These are phyloP conservation scores for Mitragyna speciosa DNA, from an alignment of 257 asterid genomes.

Conservation along the genomic window DNA sequence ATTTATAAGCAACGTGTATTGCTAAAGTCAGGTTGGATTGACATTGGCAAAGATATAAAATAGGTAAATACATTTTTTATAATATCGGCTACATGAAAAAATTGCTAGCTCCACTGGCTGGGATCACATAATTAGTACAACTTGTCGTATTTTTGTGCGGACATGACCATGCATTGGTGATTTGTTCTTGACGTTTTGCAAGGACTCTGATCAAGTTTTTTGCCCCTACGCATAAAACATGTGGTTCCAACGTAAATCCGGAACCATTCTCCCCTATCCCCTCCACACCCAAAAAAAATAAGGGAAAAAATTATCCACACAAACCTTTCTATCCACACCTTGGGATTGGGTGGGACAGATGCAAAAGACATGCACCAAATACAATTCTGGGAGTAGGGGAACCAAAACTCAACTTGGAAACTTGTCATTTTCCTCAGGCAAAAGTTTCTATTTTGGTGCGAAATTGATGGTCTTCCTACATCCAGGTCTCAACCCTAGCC, in stretches of 20 bases:
- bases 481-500: not conserved
- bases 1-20: not conserved
- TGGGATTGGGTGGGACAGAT: not conserved
- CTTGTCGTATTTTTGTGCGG: slow-evolving; percentile 11
- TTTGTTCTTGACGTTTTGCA: not conserved
- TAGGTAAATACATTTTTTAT: not conserved
- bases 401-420: not conserved
- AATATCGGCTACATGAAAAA: not conserved
- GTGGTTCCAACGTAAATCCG: not conserved
- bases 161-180: not conserved
- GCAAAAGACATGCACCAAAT: not conserved
- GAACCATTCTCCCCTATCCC: not conserved
- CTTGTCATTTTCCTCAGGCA: slow-evolving; percentile 4
- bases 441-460: slow-evolving; percentile 9
- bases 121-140: not conserved
- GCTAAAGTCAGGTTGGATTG: not conserved
- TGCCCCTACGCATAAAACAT: not conserved
- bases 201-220: not conserved
- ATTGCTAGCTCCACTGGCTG: not conserved
- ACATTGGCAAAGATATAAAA: not conserved
- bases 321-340: not conserved
- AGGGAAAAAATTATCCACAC: not conserved
- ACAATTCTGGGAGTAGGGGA: not conserved
- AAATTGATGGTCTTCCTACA: not conserved
- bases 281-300: not conserved